Conservation (phyloP, 768 basidiomycete species). For the Cantharellus cinnabarinus region DNA sequence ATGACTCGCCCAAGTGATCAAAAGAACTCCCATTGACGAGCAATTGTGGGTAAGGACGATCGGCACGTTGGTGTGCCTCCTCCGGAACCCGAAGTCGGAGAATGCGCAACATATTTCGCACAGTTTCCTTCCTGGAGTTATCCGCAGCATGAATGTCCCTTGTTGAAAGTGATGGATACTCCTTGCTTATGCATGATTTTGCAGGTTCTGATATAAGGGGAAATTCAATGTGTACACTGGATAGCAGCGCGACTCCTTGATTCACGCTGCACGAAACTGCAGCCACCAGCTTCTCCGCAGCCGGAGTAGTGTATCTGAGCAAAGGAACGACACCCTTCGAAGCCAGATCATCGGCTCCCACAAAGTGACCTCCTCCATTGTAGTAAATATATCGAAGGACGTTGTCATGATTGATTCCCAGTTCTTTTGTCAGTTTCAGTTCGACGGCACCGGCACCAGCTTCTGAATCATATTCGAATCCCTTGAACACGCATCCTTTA, state of each 20-base stretch:
- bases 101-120: constrained; percentile 18
- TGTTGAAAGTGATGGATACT: constrained; percentile 7
- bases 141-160: constrained; percentile 11
- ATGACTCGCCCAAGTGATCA: too few relatives aligned
- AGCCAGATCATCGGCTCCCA: constrained; percentile 9
- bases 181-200: constrained; percentile 12
- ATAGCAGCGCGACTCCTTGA: constrained; percentile 31
- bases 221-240: constrained; percentile 39
- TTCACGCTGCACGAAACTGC: constrained; percentile 23
- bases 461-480: constrained; percentile 25
- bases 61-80: neutral
- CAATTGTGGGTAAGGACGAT: neutral
- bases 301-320: constrained; percentile 17
- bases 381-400: constrained; percentile 20
- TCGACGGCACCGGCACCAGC: constrained; percentile 20
- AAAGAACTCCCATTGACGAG: too few relatives aligned
- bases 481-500: constrained; percentile 22
- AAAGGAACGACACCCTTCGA: constrained; percentile 15
- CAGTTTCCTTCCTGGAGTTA: constrained; percentile 14
- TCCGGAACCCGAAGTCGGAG: constrained; percentile 26
- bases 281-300: constrained; percentile 15
- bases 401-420: constrained; percentile 8
- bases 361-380: constrained; percentile 26
- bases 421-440: constrained; percentile 12
- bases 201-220: constrained; percentile 24